These are phyloP conservation scores for Copromyces sp. DNA, from an alignment of 495 filamentous ascomycete species.

Conservation along the genomic window DNA sequence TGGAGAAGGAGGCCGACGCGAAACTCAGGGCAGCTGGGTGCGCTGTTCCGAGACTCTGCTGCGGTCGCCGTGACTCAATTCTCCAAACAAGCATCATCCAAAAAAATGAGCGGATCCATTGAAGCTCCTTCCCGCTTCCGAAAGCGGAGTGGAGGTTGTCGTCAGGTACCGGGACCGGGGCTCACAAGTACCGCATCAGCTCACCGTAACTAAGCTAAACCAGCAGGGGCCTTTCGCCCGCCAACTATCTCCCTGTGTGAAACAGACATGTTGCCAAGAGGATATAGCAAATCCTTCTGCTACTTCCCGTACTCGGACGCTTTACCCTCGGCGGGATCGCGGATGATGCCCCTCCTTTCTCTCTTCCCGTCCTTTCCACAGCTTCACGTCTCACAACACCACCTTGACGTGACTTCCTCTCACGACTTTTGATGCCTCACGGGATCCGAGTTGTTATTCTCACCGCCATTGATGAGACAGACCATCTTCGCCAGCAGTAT, in stretches of 20 bases:
- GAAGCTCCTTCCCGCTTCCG: background rate
- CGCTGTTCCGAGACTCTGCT: background rate
- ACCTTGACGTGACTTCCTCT: background rate
- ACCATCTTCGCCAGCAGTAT: background rate
- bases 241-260: background rate
- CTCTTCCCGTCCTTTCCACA: background rate
- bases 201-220: background rate
- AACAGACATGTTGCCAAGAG: background rate
- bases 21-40: background rate
- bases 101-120: background rate
- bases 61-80: background rate
- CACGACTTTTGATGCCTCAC: background rate
- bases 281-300: background rate
- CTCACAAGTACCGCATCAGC: background rate
- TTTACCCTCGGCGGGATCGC: background rate
- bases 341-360: background rate
- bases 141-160: background rate
- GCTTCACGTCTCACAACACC: background rate
- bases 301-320: background rate
- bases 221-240: background rate
- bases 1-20: background rate
- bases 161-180: background rate
- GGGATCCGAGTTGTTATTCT: background rate
- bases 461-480: background rate
- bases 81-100: background rate